Conservation (phyloP, 805 yeast species). For the Ogataea paraovalis region DNA sequence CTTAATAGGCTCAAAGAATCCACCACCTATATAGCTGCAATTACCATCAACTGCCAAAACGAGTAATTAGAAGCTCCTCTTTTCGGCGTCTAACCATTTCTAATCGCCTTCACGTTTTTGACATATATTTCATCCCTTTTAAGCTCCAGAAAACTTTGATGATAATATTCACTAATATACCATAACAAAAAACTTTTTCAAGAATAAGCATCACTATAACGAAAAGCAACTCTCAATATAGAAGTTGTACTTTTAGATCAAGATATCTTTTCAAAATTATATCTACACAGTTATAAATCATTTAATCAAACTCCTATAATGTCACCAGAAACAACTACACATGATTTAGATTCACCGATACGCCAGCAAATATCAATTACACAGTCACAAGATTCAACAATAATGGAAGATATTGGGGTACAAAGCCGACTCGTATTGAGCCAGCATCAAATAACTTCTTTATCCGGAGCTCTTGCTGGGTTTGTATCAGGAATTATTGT, state of each 20-base stretch:
- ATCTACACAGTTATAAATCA: not conserved
- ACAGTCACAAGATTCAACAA: not conserved
- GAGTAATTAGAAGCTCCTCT: not conserved
- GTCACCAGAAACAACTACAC: not conserved
- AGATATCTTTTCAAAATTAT: too few relatives aligned
- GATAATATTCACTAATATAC: too few relatives aligned
- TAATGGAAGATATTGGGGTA: not conserved
- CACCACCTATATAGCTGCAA: too few relatives aligned
- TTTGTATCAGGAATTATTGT: slow-evolving; percentile 84
- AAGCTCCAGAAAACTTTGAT: not conserved
- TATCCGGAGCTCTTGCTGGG: slow-evolving; percentile 93
- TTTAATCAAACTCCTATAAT: not conserved
- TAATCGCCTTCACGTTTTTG: not conserved
- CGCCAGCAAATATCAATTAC: not conserved
- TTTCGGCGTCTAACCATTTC: not conserved
- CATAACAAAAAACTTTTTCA: too few relatives aligned
- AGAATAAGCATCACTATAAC: too few relatives aligned
- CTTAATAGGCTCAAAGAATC: not conserved
- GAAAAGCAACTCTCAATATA: too few relatives aligned
- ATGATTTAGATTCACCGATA: not conserved
- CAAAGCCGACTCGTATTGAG: slow-evolving; percentile 7
- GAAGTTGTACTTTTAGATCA: too few relatives aligned
- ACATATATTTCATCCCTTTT: not conserved
- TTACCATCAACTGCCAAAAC: not conserved
- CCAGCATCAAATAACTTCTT: slow-evolving; percentile 55